Conservation (phyloP, 2,329 filamentous ascomycete species). For the Stachybotrys chlorohalonatus region DNA sequence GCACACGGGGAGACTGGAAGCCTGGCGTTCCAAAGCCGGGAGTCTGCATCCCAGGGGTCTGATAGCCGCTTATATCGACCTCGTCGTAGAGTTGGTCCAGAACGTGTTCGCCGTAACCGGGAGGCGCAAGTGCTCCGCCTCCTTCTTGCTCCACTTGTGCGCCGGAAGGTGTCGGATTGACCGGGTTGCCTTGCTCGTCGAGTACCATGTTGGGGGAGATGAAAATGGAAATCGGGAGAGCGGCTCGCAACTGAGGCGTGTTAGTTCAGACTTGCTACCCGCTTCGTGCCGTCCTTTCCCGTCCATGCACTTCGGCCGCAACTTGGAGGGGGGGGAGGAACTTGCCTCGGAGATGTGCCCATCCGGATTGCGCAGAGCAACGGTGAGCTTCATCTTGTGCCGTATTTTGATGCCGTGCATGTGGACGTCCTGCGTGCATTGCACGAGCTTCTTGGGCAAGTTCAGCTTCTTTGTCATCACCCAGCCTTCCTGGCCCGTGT, state of each 20-base stretch:
- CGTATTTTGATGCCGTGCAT: conserved; percentile 82
- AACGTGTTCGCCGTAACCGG: conserved; percentile 81
- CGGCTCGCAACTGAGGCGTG: conserved; percentile 61
- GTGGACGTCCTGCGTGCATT: conserved; percentile 84
- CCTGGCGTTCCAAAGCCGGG: conserved; percentile 67
- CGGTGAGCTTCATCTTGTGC: conserved; percentile 85
- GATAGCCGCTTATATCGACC: conserved; percentile 71
- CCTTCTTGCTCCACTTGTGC: conserved; percentile 36
- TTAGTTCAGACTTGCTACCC: neutral
- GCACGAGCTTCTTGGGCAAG: conserved; percentile 71
- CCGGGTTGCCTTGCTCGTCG: conserved; percentile 76
- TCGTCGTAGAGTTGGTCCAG: conserved; percentile 88
- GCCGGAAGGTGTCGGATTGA: conserved; percentile 47
- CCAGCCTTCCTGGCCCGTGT: conserved; percentile 59
- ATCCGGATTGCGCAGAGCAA: conserved; percentile 89
- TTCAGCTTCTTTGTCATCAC: conserved; percentile 51
- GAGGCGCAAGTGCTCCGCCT: conserved; percentile 66
- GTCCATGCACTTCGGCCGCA: neutral
- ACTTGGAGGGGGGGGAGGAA: neutral
- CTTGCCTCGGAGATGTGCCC: conserved; percentile 83
- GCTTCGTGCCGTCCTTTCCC: neutral
- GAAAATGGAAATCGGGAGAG: conserved; percentile 84
- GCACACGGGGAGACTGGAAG: conserved; percentile 56
- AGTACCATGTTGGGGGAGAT: conserved; percentile 90
- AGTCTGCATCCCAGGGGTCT: conserved; percentile 54